Percentiles rank a stretch among this genome's conserved stretches.
These are phyloP conservation scores for Phytophthora cactorum DNA, from an alignment of 352 stramenopile genomes.

Conservation along the genomic window DNA sequence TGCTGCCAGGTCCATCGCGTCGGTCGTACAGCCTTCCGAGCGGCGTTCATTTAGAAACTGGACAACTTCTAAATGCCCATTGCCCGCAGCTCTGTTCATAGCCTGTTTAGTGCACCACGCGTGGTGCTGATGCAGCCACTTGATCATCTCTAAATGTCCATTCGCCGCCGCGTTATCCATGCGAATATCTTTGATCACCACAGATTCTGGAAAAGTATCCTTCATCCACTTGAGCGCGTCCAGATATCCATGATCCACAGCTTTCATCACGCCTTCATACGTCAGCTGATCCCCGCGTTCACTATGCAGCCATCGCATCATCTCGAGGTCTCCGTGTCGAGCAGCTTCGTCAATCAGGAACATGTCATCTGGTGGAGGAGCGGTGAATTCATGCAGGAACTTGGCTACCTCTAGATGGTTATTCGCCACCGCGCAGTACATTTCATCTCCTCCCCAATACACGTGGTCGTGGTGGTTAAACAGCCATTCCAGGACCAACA, in stretches of 20 bases:
- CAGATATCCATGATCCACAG: slow-evolving; percentile 28
- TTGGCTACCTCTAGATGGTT: slow-evolving; percentile 32
- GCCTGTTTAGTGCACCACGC: slow-evolving; percentile 28
- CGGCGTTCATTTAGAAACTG: slow-evolving; percentile 25
- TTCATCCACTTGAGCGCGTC: slow-evolving; percentile 33
- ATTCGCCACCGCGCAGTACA: slow-evolving; percentile 31
- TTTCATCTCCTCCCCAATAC: slow-evolving; percentile 40
- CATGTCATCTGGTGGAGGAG: slow-evolving; percentile 24
- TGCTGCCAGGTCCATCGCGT: slow-evolving; percentile 25
- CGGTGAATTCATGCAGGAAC: slow-evolving; percentile 24
- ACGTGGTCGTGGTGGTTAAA: slow-evolving; percentile 40
- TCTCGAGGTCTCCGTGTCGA: slow-evolving; percentile 32
- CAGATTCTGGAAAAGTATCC: slow-evolving; percentile 18
- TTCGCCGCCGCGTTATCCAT: slow-evolving; percentile 35
- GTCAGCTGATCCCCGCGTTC: slow-evolving; percentile 27
- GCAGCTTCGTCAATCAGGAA: slow-evolving; percentile 41
- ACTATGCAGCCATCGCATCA: slow-evolving; percentile 36
- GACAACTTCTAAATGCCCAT: slow-evolving; percentile 30
- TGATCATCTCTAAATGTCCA: slow-evolving; percentile 35
- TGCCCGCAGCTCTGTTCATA: slow-evolving; percentile 17
- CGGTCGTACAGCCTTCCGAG: slow-evolving; percentile 18
- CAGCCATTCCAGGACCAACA: slow-evolving; percentile 34
- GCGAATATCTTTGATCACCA: slow-evolving; percentile 20
- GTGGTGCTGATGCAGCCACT: slow-evolving; percentile 31
- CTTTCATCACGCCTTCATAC: slow-evolving; percentile 34